Evolutionary conservation across 768 basidiomycete genomes (phyloP), one percentile per base, ranked within the genome.

Genomic region (Lactifluus rugatus): DNA sequence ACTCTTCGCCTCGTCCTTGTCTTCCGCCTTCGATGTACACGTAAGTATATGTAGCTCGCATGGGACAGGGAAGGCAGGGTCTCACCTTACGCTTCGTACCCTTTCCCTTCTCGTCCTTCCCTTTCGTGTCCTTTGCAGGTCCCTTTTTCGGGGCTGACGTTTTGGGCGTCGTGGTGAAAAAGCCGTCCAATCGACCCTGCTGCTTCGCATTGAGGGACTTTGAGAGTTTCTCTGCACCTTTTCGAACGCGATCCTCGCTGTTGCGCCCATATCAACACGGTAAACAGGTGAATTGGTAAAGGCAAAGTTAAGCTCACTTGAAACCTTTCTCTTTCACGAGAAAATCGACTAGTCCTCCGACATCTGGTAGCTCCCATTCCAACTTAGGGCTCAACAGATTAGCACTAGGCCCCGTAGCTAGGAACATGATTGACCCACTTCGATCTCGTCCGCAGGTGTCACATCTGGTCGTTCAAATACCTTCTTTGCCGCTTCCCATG

Each of bases 161-260:
- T 62, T 82, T 83, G 2, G 81, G 71, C 66, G 87, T 83, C 11
- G 83, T 81, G 1, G 85, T 82, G 73, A 99, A 99, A 73, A 99
- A 99, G 0, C 93, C 87, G 66, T 98, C 96, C 14, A 99, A 77
- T 10, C 96, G 84, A 9, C 96, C 94, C 72, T 99, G 96, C 66
- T 98, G 96, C 68, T 97, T 98, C 34, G 84, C 81, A 52, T 81
- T 84, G 50, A 97, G 74, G 70, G 81, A 87, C 66, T 93, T 96
- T 48, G 83, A 76, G 44, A 99, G 80, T 68, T 97, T 96, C 47
- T 96, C 93, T 3, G 90, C 94, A 25, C 93, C 93, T 69, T 89
- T 93, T 31, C 95, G 83, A 3, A 99, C 92, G 21, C 96, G 87
- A 10, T 99, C 96, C 76, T 98, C 96, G 64, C 95, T 98, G 67